Base-by-base conservation (phyloP, 106 monocot species). In the Hemerocallis citrina region DNA sequence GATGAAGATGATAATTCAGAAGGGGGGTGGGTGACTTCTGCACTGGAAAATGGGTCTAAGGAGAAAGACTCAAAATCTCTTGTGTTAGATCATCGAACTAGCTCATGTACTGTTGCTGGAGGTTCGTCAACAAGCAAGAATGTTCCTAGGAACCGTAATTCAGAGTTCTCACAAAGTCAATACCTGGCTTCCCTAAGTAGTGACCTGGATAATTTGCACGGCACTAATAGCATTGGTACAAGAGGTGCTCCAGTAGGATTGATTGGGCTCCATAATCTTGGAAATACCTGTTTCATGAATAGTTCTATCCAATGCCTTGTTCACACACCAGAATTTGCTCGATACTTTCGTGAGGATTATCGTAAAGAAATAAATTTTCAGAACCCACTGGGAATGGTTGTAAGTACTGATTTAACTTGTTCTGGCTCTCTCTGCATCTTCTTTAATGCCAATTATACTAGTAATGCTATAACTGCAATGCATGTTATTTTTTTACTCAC, bases 201-300 rank as follows among this genome's bases (percentile, higher is more conserved):
- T 73, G 90, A 90, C 23, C 36, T 80, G 57, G 80, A 94, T 47
- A 83, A 71, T 76, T 52, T 78, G 32, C 80, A 77, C 44, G 77
- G 52, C 34, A 76, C 52, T 11, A 86, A 71, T 66, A 62, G 29
- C 56, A 68, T 80, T 34, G 66, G 20, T 19, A 85, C 83, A 35
- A 84, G 91, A 68, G 84, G 87, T 33, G 63, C 74, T 72, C 74
- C 87, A 67, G 25, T 80, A 49, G 96, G 96, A 77, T 67, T 98
- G 38, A 98, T 77, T 46, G 96, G 96, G 29, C 75, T 98, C 41
- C 64, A 85, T 49, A 98, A 98, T 57, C 81, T 98, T 66, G 96
- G 96, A 67, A 98, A 98, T 75, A 96, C 96, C n/a, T 96, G 96
- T 54, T 96, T 91, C 64, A 96, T 96, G 96, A 96, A 96, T 61